A percentile compares a stretch with the other conserved stretches of the same genome.
phyloP scores from a whole-genome alignment of 176 grass and related monocot species.

The Eragrostis curvula region DNA sequence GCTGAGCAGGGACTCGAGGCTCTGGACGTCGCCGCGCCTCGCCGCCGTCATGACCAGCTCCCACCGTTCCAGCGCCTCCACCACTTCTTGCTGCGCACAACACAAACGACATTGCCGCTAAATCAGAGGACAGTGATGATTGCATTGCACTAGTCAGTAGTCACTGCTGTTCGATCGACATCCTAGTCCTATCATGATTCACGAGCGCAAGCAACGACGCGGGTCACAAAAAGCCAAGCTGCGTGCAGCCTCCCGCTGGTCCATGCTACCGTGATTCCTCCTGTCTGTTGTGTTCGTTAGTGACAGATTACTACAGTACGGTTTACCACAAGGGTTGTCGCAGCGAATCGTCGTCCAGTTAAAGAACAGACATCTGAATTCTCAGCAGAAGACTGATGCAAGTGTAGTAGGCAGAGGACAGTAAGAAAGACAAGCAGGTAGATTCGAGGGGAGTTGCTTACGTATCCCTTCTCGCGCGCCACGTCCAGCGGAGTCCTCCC shows the following conservation, averaged over 20 bases:
- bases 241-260: conserved; percentile 21
- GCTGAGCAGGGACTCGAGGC: conserved; percentile 65
- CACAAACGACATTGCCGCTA: neutral
- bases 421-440: conserved; percentile 32
- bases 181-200: conserved; percentile 19
- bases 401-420: neutral
- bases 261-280: conserved; percentile 5
- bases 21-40: conserved; percentile 68
- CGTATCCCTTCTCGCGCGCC: conserved; percentile 80
- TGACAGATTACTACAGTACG: conserved; percentile 9
- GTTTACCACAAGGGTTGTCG: neutral
- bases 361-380: neutral
- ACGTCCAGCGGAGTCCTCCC: conserved; percentile 65
- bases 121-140: neutral
- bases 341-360: conserved; percentile 1
- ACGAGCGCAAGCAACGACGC: conserved; percentile 26
- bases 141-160: neutral
- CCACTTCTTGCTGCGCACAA: conserved; percentile 67
- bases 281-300: conserved; percentile 20
- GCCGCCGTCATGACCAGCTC: conserved; percentile 84
- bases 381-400: neutral
- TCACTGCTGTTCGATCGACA: neutral
- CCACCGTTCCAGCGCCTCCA: conserved; percentile 74
- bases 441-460: conserved; percentile 54
- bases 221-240: conserved; percentile 33